phyloP scores from a whole-genome alignment of 768 basidiomycete genomes.

The Mycena sanguinolenta region DNA sequence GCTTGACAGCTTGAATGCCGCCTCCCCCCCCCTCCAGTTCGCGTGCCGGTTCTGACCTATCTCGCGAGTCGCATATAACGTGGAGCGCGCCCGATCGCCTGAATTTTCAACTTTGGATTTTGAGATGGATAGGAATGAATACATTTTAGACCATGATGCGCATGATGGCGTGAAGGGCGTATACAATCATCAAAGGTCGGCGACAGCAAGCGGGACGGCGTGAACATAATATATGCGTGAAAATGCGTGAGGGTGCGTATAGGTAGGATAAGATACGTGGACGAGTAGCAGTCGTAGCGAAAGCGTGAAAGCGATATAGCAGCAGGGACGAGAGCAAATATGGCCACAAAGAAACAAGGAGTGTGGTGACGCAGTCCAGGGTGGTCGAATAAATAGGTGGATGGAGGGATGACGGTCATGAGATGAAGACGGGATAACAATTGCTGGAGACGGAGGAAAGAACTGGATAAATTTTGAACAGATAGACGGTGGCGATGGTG shows the following conservation, averaged over 20 bases:
- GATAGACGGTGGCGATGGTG: background rate
- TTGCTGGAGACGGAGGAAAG: background rate
- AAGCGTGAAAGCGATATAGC: conserved; percentile 36
- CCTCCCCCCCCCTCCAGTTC: too few relatives aligned
- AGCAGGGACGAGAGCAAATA: conserved; percentile 26
- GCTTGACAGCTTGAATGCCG: too few relatives aligned
- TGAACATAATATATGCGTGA: conserved; percentile 24
- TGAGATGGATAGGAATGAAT: background rate
- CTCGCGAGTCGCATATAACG: too few relatives aligned
- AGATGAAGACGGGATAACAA: background rate
- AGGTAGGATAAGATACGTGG: conserved; percentile 22
- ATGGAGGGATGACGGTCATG: background rate
- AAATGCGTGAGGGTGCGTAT: conserved; percentile 12
- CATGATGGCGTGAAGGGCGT: conserved; percentile 22
- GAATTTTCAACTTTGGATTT: too few relatives aligned
- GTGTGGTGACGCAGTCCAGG: conserved; percentile 30
- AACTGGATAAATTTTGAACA: background rate
- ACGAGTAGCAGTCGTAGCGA: conserved; percentile 28
- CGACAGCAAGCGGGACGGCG: conserved; percentile 10
- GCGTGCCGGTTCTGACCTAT: too few relatives aligned
- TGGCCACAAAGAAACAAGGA: conserved; percentile 16
- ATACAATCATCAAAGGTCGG: conserved; percentile 31
- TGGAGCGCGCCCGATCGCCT: too few relatives aligned
- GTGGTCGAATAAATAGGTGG: conserved; percentile 11
- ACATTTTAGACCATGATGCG: conserved; percentile 26